Percentiles rank a stretch among this genome's conserved stretches.
Evolutionary conservation across 805 yeast species (phyloP).

Genomic region (Candida glaebosa): DNA sequence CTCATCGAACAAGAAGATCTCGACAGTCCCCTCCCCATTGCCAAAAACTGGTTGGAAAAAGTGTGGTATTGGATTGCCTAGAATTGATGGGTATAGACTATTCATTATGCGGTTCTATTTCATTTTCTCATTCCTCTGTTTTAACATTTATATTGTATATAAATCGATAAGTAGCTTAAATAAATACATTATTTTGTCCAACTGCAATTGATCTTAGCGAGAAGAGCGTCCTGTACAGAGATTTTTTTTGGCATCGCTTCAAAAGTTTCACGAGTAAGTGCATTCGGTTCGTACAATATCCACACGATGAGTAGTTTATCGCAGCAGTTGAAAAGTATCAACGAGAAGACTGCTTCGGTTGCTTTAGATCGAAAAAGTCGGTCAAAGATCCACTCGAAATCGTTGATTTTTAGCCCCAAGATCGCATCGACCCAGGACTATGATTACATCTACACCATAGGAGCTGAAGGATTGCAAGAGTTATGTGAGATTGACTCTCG

Average conservation of each 20-base stretch:
- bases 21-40: slow-evolving; percentile 30
- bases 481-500: slow-evolving; percentile 70
- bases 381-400: slow-evolving; percentile 82
- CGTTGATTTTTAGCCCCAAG: slow-evolving; percentile 80
- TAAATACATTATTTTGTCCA: too few species aligned
- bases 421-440: slow-evolving; percentile 94
- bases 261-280: too few species aligned
- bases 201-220: too few species aligned
- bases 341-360: slow-evolving; percentile 60
- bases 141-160: neutral
- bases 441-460: slow-evolving; percentile 69
- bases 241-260: too few species aligned
- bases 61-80: slow-evolving; percentile 51
- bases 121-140: too few species aligned
- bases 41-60: slow-evolving; percentile 39
- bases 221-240: neutral
- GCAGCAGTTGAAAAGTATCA: slow-evolving; percentile 73
- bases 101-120: neutral
- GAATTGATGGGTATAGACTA: slow-evolving; percentile 1
- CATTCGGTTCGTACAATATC: too few species aligned
- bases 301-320: slow-evolving; percentile 59
- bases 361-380: slow-evolving; percentile 84
- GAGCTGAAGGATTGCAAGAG: slow-evolving; percentile 73
- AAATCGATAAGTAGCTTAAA: neutral
- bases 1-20: slow-evolving; percentile 55